These are phyloP conservation scores for Cystobasidiopsis lactophilus DNA, from an alignment of 768 basidiomycete genomes.

Conservation along the genomic window DNA sequence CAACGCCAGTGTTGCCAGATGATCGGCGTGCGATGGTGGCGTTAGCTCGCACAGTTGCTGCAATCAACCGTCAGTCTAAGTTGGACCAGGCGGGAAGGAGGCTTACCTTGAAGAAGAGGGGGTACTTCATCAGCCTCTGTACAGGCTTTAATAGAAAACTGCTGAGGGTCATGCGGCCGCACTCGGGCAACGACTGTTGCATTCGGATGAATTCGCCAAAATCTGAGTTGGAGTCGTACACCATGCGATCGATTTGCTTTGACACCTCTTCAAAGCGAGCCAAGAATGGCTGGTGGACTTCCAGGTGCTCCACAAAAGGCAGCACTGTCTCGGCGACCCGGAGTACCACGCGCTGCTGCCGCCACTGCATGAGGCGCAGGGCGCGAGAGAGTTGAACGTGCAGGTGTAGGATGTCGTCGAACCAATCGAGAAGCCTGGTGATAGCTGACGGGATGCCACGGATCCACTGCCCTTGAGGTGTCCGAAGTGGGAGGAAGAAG, in stretches of 20 bases:
- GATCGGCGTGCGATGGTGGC: conserved; percentile 45
- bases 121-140: conserved; percentile 46
- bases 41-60: conserved; percentile 52
- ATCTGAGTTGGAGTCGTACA: conserved; percentile 36
- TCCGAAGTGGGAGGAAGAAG: conserved; percentile 56
- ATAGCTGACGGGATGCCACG: conserved; percentile 49
- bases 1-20: conserved; percentile 40
- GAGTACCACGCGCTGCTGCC: conserved; percentile 30
- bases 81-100: neutral
- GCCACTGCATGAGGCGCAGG: conserved; percentile 23
- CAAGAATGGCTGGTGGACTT: conserved; percentile 72
- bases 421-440: conserved; percentile 57
- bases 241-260: conserved; percentile 33
- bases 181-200: conserved; percentile 30
- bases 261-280: conserved; percentile 44
- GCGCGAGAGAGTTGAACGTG: conserved; percentile 41
- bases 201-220: conserved; percentile 68
- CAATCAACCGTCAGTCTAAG: too few species aligned
- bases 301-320: conserved; percentile 41
- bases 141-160: conserved; percentile 54
- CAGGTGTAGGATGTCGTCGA: conserved; percentile 63
- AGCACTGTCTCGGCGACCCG: conserved; percentile 40
- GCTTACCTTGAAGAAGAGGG: conserved; percentile 49
- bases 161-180: conserved; percentile 43
- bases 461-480: conserved; percentile 53